Evolutionary conservation across 2,329 filamentous ascomycete species (phyloP).

Genomic region (Penicillium vulpinum): DNA sequence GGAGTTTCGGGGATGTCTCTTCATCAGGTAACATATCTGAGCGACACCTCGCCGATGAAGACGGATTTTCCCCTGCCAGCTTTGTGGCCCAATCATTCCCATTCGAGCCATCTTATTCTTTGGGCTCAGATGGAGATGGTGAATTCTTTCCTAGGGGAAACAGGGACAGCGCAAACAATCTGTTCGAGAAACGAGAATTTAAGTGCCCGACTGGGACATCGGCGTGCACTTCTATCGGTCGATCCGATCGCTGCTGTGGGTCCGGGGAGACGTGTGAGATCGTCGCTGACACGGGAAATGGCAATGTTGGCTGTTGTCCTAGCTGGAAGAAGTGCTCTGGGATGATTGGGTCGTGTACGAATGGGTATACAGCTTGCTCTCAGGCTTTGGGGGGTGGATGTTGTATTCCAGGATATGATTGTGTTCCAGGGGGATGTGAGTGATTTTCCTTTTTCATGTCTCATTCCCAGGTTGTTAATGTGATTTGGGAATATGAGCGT

Average conservation of each 20-base stretch:
- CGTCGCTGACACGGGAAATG: slow-evolving; percentile 54
- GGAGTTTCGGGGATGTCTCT: slow-evolving; percentile 34
- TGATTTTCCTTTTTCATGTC: slow-evolving; percentile 15
- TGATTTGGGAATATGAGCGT: neutral
- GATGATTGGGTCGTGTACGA: slow-evolving; percentile 51
- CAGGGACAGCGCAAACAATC: neutral
- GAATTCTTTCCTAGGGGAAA: too few species aligned
- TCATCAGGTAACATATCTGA: slow-evolving; percentile 13
- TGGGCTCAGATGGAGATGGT: too few species aligned
- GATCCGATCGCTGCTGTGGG: slow-evolving; percentile 60
- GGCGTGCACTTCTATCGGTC: slow-evolving; percentile 55
- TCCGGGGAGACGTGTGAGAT: slow-evolving; percentile 55
- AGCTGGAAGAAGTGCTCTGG: slow-evolving; percentile 54
- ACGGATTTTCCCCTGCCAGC: neutral
- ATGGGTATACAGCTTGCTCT: slow-evolving; percentile 58
- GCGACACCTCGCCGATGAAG: slow-evolving; percentile 1
- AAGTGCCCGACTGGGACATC: slow-evolving; percentile 58
- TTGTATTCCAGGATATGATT: slow-evolving; percentile 61
- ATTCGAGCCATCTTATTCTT: slow-evolving; percentile 7
- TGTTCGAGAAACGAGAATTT: slow-evolving; percentile 47
- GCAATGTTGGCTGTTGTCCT: slow-evolving; percentile 63
- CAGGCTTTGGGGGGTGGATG: slow-evolving; percentile 59
- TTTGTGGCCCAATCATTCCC: slow-evolving; percentile 18
- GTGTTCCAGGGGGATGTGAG: slow-evolving; percentile 57
- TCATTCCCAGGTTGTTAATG: neutral